Conservation (phyloP, 73 alveolate species). For the Paramecium biaurelia region DNA sequence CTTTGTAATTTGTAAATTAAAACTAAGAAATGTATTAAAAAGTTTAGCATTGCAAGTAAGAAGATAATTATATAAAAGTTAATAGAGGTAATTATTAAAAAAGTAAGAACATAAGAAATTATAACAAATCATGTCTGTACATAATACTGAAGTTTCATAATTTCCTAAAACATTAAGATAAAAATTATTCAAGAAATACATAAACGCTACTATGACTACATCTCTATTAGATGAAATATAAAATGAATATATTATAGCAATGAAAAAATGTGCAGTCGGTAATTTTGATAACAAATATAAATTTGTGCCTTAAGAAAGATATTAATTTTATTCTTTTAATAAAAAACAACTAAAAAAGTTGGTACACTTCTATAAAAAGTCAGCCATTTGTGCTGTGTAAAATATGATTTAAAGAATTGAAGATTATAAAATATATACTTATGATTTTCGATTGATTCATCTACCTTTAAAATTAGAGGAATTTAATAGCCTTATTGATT, state of each 20-base stretch:
- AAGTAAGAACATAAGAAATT: neutral
- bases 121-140: neutral
- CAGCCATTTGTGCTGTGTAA: neutral
- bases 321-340: neutral
- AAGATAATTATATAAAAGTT: neutral
- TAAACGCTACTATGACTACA: neutral
- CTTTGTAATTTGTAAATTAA: neutral
- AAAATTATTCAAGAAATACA: neutral
- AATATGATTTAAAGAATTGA: neutral
- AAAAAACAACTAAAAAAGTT: neutral
- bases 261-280: neutral
- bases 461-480: neutral
- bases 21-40: neutral
- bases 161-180: neutral
- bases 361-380: neutral
- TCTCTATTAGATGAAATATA: neutral
- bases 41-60: neutral
- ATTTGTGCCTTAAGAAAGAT: neutral
- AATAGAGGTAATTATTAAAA: neutral
- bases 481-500: neutral
- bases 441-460: neutral
- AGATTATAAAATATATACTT: neutral
- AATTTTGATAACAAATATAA: neutral
- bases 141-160: neutral
- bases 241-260: neutral